Percentiles rank a stretch among this genome's conserved stretches.
Conservation (phyloP, 2,329 filamentous ascomycete genomes). For the Nigrograna mackinnonii region DNA sequence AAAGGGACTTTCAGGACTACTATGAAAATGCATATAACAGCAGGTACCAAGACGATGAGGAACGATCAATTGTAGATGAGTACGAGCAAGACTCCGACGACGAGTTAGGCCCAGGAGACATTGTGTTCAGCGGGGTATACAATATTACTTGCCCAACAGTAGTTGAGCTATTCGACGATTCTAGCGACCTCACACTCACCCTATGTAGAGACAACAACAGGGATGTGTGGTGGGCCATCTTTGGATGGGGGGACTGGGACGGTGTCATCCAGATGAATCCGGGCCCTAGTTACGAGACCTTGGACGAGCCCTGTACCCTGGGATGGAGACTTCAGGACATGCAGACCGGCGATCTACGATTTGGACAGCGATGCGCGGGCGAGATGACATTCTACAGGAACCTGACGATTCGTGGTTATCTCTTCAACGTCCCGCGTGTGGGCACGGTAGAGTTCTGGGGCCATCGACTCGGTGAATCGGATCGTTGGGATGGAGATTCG, state of each 20-base stretch:
- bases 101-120: conserved; percentile 17
- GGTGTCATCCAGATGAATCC: conserved; percentile 48
- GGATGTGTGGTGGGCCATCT: conserved; percentile 51
- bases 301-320: conserved; percentile 10
- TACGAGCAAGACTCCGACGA: neutral
- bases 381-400: conserved; percentile 29
- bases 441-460: conserved; percentile 30
- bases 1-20: neutral
- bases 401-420: conserved; percentile 16
- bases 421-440: conserved; percentile 29
- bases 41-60: neutral
- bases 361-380: conserved; percentile 38
- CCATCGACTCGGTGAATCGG: conserved; percentile 17
- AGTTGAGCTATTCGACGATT: conserved; percentile 13
- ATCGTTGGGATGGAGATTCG: conserved; percentile 18
- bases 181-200: conserved; percentile 44
- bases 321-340: conserved; percentile 37
- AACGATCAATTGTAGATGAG: neutral
- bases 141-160: conserved; percentile 29
- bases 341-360: conserved; percentile 23
- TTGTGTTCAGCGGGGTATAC: conserved; percentile 52
- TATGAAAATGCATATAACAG: neutral
- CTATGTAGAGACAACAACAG: conserved; percentile 14
- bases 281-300: conserved; percentile 12
- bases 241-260: conserved; percentile 47